Evolutionary conservation across 306 rosid species (phyloP).

Genomic region (Erythrophleum fordii): DNA sequence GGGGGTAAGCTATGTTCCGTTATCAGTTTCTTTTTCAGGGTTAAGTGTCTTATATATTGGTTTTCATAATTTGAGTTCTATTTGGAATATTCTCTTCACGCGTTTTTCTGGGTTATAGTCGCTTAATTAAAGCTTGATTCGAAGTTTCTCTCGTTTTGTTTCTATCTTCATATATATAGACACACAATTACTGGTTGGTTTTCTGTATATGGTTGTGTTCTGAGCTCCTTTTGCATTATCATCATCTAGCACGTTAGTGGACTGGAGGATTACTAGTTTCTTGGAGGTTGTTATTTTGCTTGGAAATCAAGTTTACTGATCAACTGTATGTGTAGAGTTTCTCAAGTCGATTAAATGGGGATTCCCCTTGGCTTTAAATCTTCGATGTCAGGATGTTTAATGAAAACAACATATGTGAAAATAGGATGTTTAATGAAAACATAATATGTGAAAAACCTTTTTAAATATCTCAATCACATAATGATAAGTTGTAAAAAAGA

Average conservation of each 20-base stretch:
- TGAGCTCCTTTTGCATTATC: conserved; percentile 21
- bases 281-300: neutral
- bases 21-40: neutral
- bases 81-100: neutral
- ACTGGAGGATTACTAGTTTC: neutral
- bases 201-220: neutral
- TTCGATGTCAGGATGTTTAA: neutral
- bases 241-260: neutral
- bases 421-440: neutral
- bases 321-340: conserved; percentile 8
- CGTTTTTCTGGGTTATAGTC: neutral
- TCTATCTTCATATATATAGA: neutral
- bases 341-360: neutral
- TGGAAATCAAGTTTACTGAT: neutral
- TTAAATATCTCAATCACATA: neutral
- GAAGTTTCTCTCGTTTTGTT: conserved; percentile 5
- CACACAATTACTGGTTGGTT: neutral
- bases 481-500: neutral
- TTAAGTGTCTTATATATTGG: neutral
- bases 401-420: neutral
- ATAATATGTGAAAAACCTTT: neutral
- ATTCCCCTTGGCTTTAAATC: neutral
- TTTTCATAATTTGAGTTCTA: neutral
- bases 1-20: neutral
- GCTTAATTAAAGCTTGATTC: neutral